A percentile compares a stretch with the other conserved stretches of the same genome.
phyloP scores from a whole-genome alignment of 2,329 filamentous ascomycete genomes.

The Xylaria sp. region DNA sequence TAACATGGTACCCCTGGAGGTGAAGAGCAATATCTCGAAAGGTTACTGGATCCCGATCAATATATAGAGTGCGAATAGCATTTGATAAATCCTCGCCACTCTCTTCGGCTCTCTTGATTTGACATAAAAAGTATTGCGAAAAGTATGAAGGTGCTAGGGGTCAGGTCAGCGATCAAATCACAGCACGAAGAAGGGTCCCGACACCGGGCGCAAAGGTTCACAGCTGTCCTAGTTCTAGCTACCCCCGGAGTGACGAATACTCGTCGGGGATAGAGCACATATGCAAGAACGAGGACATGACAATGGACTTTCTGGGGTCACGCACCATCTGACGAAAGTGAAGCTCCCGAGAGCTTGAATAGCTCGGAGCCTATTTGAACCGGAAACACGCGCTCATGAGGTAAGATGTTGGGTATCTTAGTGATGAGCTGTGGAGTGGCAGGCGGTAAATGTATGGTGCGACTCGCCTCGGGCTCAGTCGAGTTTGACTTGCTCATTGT shows the following conservation, averaged over 20 bases:
- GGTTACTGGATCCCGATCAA: conserved; percentile 89
- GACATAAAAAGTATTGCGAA: conserved; percentile 90
- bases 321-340: conserved; percentile 77
- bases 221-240: not conserved
- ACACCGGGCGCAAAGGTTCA: conserved; percentile 3
- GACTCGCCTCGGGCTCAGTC: conserved; percentile 47
- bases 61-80: conserved; percentile 83
- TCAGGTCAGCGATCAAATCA: conserved; percentile 37
- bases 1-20: conserved; percentile 90
- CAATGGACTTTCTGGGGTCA: conserved; percentile 36
- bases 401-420: conserved; percentile 68
- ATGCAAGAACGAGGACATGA: conserved; percentile 14
- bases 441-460: conserved; percentile 45
- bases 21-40: conserved; percentile 91
- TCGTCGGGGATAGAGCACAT: conserved; percentile 1
- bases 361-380: conserved; percentile 78
- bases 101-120: conserved; percentile 73
- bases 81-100: conserved; percentile 62
- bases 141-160: conserved; percentile 89
- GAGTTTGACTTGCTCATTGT: conserved; percentile 48
- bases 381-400: conserved; percentile 77
- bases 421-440: conserved; percentile 52
- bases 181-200: conserved; percentile 20
- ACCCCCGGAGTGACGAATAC: not conserved
- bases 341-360: conserved; percentile 78